Percentiles rank a stretch among this genome's conserved stretches.
Evolutionary conservation across 495 filamentous ascomycete species (phyloP).

Genomic region (Aspergillus conjunctus): DNA sequence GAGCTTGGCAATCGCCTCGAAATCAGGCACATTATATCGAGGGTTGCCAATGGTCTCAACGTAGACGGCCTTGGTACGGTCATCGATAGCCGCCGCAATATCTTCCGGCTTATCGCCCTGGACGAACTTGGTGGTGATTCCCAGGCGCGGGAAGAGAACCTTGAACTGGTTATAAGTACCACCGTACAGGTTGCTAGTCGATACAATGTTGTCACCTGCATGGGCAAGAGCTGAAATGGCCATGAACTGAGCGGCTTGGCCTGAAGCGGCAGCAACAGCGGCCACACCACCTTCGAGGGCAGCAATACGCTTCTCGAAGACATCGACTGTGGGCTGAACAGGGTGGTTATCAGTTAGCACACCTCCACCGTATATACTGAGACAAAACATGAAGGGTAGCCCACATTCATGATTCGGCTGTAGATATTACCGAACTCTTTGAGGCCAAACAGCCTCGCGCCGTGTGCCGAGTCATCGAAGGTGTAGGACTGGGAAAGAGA

Average conservation of each 20-base stretch:
- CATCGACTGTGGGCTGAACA: constrained; percentile 85
- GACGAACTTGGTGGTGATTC: constrained; percentile 90
- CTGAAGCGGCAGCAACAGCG: constrained; percentile 85
- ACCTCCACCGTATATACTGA: background rate
- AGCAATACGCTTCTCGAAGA: constrained; percentile 96
- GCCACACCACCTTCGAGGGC: constrained; percentile 94
- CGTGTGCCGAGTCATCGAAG: constrained; percentile 98
- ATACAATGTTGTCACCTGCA: constrained; percentile 91
- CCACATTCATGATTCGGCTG: constrained; percentile 90
- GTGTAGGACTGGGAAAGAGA: constrained; percentile 66
- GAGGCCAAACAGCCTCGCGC: constrained; percentile 93
- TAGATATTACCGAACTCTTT: constrained; percentile 99
- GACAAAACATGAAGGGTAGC: background rate
- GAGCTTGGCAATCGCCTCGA: constrained; percentile 79
- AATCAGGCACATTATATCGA: constrained; percentile 89
- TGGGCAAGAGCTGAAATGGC: constrained; percentile 80
- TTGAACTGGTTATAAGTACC: constrained; percentile 99
- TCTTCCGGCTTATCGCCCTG: constrained; percentile 80
- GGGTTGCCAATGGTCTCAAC: constrained; percentile 97
- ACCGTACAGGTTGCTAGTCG: constrained; percentile 91
- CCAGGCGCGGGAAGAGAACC: constrained; percentile 82
- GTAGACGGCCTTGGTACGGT: constrained; percentile 95
- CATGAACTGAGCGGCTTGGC: constrained; percentile 95
- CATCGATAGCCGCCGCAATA: constrained; percentile 85
- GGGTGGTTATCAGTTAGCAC: background rate